Base-by-base conservation (phyloP, 345 rosid species). In the Hibiscus trionum region DNA sequence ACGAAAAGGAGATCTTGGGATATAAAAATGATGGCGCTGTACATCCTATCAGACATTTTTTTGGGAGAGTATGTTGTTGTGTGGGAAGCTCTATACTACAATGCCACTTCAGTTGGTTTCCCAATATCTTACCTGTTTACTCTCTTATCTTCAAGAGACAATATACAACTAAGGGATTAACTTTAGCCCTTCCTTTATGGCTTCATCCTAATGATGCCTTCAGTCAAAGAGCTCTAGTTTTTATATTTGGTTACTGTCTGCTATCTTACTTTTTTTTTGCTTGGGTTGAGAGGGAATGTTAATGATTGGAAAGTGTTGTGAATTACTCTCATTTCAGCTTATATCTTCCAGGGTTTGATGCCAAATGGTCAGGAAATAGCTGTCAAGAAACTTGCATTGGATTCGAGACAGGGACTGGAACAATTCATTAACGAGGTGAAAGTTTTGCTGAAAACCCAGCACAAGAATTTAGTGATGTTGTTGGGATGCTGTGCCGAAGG, bases 381-480 rank as follows among this genome's bases (percentile, higher is more conserved):
- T 3, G 95, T 90, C 26, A 93, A 93, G 83, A 89, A 85, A 76
- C 80, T 89, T 10, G 83, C 93, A 0, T 60, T 79, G 15, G 56
- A 76, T 66, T 90, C 95, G 5, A 82, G 91, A 59, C 95, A 90
- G 82, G 97, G 93, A 15, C 75, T 86, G 24, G 78, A 75, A 76
- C 91, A 90, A 74, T 93, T 93, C 76, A 81, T 70, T 2, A 93
- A 87, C 76, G 96, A 93, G 85, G 91, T 88, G 74, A 85, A 82
- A 72, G 80, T 93, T 61, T 79, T 93, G 57, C 73, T 87, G 73
- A 80, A 84, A 72, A 88, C 86, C 77, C 98, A 90, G 73, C 95
- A 93, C 71, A 85, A 81, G 81, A 88, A 93, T 75, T 82, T 93
- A 74, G 94, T 93, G 71, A 83, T 80, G 35, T 80, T 93, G 79